phyloP scores from a whole-genome alignment of 768 basidiomycete genomes.

The Rickenella mellea region DNA sequence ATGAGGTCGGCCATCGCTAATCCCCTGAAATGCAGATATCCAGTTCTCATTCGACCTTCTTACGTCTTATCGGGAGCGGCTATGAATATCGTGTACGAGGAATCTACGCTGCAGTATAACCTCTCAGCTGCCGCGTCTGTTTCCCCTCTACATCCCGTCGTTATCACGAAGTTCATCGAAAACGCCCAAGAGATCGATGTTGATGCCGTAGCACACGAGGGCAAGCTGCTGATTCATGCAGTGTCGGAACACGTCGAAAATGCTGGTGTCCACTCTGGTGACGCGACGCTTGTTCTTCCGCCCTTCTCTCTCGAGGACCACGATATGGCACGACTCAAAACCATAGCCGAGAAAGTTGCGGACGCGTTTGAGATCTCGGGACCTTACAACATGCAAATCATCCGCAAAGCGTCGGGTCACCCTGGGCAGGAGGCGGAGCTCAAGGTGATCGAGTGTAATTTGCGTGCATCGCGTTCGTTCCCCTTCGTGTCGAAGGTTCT shows the following conservation, averaged over 20 bases:
- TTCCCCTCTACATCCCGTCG: slow-evolving; percentile 94
- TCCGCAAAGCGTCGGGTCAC: slow-evolving; percentile 53
- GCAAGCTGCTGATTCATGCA: slow-evolving; percentile 87
- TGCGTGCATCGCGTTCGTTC: slow-evolving; percentile 96
- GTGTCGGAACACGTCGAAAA: slow-evolving; percentile 98
- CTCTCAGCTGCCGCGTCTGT: slow-evolving; percentile 95
- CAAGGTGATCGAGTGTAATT: slow-evolving; percentile 98
- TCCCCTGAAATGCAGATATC: slow-evolving; percentile 48
- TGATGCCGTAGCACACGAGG: slow-evolving; percentile 92
- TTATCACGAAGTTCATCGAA: slow-evolving; percentile 98
- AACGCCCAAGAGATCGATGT: slow-evolving; percentile 97
- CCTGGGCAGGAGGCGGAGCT: slow-evolving; percentile 54
- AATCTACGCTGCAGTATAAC: slow-evolving; percentile 81
- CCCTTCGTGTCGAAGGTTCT: slow-evolving; percentile 99
- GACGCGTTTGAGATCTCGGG: slow-evolving; percentile 93
- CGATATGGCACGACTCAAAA: slow-evolving; percentile 85
- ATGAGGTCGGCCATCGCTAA: neutral
- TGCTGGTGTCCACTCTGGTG: slow-evolving; percentile 97
- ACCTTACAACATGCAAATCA: slow-evolving; percentile 99
- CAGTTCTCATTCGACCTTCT: slow-evolving; percentile 95
- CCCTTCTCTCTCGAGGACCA: slow-evolving; percentile 69
- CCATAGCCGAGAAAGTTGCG: slow-evolving; percentile 91
- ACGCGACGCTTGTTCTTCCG: slow-evolving; percentile 94
- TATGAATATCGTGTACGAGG: slow-evolving; percentile 98
- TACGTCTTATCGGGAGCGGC: slow-evolving; percentile 98